These are phyloP conservation scores for Fusarium armeniacum DNA, from an alignment of 2,329 filamentous ascomycete genomes.

Conservation along the genomic window DNA sequence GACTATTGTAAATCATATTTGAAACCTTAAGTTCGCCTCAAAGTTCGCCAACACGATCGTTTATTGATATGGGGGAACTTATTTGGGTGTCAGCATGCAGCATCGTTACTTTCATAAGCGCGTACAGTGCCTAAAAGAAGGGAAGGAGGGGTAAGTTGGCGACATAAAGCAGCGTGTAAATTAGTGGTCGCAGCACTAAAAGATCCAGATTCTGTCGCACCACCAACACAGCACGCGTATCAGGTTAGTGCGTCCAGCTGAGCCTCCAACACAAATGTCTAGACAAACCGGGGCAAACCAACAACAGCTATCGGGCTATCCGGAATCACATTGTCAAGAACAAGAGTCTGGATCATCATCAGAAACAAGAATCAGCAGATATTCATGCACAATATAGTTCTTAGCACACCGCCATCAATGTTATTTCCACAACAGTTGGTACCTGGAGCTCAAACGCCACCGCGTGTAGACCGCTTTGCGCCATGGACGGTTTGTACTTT, in stretches of 20 bases:
- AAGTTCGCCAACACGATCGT: not conserved
- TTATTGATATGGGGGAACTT: not conserved
- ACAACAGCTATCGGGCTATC: not conserved
- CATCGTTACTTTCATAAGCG: not conserved
- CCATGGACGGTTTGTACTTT: too few species aligned
- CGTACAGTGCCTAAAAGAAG: too few species aligned
- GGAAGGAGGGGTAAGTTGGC: not conserved
- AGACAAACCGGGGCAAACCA: not conserved
- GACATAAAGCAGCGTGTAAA: not conserved
- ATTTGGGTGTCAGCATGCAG: not conserved
- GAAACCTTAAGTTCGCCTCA: not conserved
- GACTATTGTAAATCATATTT: not conserved
- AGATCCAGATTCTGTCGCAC: not conserved
- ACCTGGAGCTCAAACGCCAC: constrained; percentile 1
- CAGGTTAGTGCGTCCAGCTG: not conserved
- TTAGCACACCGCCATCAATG: not conserved
- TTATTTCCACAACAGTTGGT: not conserved
- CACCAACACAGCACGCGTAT: not conserved
- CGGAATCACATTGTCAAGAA: not conserved
- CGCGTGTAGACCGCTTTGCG: too few species aligned
- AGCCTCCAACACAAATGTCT: not conserved
- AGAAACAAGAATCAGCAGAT: not conserved
- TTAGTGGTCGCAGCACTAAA: not conserved
- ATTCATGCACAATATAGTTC: not conserved
- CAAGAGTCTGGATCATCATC: not conserved